Percentiles rank a stretch among this genome's conserved stretches.
Evolutionary conservation across 768 basidiomycete species (phyloP).

Genomic region (Tricholoma bakamatsutake): DNA sequence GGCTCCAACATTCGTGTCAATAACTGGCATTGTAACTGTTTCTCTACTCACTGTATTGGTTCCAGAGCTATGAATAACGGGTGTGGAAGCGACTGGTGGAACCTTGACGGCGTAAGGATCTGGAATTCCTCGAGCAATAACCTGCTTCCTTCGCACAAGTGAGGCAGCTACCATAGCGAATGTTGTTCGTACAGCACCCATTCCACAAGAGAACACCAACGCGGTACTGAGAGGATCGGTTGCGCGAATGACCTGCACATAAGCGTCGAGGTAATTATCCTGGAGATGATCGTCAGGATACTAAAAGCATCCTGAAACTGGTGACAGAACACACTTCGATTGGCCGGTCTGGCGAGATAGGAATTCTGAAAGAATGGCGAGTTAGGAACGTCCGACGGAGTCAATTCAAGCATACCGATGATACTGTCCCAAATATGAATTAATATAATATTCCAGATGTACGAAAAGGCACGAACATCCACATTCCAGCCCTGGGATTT

Average conservation of each 20-base stretch:
- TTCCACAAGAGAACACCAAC: conserved; percentile 92
- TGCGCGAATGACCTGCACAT: conserved; percentile 71
- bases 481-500: conserved; percentile 84
- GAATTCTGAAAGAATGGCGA: conserved; percentile 50
- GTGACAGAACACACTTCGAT: conserved; percentile 58
- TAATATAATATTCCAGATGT: conserved; percentile 1
- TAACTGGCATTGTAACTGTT: neutral
- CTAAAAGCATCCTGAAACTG: neutral
- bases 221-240: conserved; percentile 78
- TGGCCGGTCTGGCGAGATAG: conserved; percentile 89
- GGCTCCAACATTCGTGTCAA: neutral
- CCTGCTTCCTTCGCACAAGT: conserved; percentile 75
- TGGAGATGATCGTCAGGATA: conserved; percentile 18
- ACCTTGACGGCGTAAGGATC: conserved; percentile 69
- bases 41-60: conserved; percentile 40
- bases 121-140: conserved; percentile 54
- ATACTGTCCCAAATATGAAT: conserved; percentile 43
- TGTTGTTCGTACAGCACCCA: conserved; percentile 94
- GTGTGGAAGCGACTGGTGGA: conserved; percentile 13
- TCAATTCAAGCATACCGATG: conserved; percentile 47
- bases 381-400: neutral
- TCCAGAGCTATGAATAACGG: conserved; percentile 27
- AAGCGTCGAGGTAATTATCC: conserved; percentile 96
- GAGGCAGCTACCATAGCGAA: conserved; percentile 97
- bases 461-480: conserved; percentile 47